A percentile compares a stretch with the other conserved stretches of the same genome.
Conservation (phyloP, 2,329 filamentous ascomycete genomes). For the Fusarium graminum region DNA sequence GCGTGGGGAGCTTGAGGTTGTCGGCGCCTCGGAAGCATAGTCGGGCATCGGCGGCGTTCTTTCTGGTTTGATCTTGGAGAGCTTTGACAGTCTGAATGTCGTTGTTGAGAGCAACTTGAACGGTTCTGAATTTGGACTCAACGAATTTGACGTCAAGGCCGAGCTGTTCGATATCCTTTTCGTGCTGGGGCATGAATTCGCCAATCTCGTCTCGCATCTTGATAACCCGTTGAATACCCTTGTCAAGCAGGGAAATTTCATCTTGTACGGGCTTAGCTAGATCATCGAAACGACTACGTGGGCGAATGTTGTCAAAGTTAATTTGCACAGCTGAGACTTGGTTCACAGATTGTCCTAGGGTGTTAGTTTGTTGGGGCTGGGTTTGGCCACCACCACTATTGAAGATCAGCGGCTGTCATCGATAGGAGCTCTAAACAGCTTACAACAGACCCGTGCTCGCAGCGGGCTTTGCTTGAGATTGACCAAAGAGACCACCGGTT, state of each 20-base stretch:
- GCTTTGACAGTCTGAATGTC: constrained; percentile 75
- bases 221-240: constrained; percentile 84
- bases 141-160: constrained; percentile 63
- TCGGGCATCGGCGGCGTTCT: constrained; percentile 77
- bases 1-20: constrained; percentile 76
- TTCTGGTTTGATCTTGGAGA: constrained; percentile 69
- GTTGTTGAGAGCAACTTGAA: constrained; percentile 60
- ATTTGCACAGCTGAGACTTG: constrained; percentile 81
- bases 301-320: constrained; percentile 81
- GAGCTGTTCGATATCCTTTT: constrained; percentile 61
- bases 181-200: constrained; percentile 71
- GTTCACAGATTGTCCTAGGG: constrained; percentile 56
- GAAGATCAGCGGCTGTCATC: constrained; percentile 34
- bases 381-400: constrained; percentile 52
- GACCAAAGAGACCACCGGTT: constrained; percentile 53
- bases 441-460: constrained; percentile 52
- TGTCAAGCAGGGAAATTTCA: constrained; percentile 82
- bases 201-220: constrained; percentile 82
- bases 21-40: constrained; percentile 80
- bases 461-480: constrained; percentile 53
- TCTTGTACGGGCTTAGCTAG: constrained; percentile 85
- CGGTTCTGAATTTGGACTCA: constrained; percentile 61
- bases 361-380: constrained; percentile 47
- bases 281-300: constrained; percentile 92
- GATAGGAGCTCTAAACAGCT: constrained; percentile 9